A percentile compares a stretch with the other conserved stretches of the same genome.
Evolutionary conservation across 2,329 filamentous ascomycete genomes (phyloP).

Genomic region (Sarocladiaceae sp.): DNA sequence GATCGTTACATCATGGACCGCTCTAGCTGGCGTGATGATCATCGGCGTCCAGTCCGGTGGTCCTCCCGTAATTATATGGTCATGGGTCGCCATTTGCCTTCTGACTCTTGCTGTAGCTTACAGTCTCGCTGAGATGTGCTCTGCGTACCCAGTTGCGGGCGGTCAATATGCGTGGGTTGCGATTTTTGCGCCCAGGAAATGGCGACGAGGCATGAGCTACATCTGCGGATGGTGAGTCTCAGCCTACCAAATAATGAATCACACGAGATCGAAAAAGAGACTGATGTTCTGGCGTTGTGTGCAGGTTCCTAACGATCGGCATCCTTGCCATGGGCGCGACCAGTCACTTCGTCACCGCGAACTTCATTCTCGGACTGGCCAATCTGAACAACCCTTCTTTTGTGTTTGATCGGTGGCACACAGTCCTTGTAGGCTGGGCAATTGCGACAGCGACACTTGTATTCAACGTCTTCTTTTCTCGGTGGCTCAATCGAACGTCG

Average conservation of each 20-base stretch:
- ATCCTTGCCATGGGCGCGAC: neutral
- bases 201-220: neutral
- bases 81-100: neutral
- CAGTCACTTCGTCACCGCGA: neutral
- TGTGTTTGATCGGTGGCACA: neutral
- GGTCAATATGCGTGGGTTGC: neutral
- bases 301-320: neutral
- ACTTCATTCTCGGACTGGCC: neutral
- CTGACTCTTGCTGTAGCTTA: neutral
- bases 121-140: neutral
- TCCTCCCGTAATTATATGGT: neutral
- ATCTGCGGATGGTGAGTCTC: neutral
- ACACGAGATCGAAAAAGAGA: neutral
- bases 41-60: neutral
- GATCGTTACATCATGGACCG: neutral
- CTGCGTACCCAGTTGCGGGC: neutral
- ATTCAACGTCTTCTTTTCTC: neutral
- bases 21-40: neutral
- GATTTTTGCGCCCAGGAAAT: neutral
- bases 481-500: neutral
- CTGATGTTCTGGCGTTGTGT: neutral
- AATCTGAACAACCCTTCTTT: neutral
- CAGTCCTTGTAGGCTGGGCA: neutral
- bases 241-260: neutral
- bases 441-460: neutral